Base-by-base conservation (phyloP, 306 rosid genomes). In the Benincasa hispida region DNA sequence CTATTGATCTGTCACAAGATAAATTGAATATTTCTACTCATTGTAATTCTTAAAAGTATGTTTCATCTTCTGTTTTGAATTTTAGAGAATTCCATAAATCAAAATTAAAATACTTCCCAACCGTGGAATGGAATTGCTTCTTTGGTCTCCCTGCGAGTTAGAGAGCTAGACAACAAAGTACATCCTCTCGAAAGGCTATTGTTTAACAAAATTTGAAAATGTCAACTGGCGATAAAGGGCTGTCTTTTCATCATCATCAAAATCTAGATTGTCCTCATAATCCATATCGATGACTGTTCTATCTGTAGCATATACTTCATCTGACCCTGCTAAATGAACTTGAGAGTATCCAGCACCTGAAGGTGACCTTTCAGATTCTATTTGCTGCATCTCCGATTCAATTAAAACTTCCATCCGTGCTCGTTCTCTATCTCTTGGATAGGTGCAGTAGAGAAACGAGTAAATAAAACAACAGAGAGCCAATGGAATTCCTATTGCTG, bases 381-480 rank as follows among this genome's bases (percentile, higher is more conserved):
- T 77, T 41, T 81, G 81, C 14, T 59, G 82, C 88, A 87, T 85
- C 84, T 87, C 87, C 32, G 91, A 83, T 73, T 87, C 91, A 24
- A 87, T 81, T 28, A 87, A 76, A 74, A 50, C 84, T 37, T 85
- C 88, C 91, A 87, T 87, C 42, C 58, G 85, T 10, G 91, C 91
- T 17, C 88, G 76, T 25, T 85, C 88, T 72, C 81, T 76, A 79
- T 87, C 91, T 77, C 91, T 85, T 3, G 91, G 91, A 78, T 87
- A 87, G 60, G 88, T 83, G 68, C 79, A 79, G 24, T 87, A 87
- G 15, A 87, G 79, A 78, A 85, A 87, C 27, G 87, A 85, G 82
- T 87, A 87, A 32, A 87, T 83, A 27, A 87, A 54, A 81, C 91
- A 87, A 56, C 91, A 87, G 25, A 87, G 80, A 70, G 88, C 91